These are phyloP conservation scores for Tricholoma saponaceum DNA, from an alignment of 768 basidiomycete genomes.

Conservation along the genomic window DNA sequence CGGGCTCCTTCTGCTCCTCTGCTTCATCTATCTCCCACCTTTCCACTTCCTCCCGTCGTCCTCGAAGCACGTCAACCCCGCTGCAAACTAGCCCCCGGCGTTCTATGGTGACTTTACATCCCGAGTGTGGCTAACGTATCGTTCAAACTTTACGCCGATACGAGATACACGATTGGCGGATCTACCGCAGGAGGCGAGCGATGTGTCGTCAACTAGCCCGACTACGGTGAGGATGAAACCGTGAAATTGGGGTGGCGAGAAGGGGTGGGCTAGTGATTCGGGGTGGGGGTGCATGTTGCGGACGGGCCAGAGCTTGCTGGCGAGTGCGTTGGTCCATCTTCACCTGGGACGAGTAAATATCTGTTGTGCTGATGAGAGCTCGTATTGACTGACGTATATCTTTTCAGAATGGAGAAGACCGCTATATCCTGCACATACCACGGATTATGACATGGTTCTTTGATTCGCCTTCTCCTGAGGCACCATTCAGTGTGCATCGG, in stretches of 20 bases:
- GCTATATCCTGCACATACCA: constrained; percentile 49
- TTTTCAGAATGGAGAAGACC: constrained; percentile 81
- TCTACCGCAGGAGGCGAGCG: constrained; percentile 16
- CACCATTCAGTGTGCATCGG: constrained; percentile 92
- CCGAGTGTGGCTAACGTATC: constrained; percentile 89
- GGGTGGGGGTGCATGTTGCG: constrained; percentile 94
- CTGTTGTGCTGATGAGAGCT: not conserved
- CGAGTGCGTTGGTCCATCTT: constrained; percentile 70
- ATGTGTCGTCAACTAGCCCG: constrained; percentile 27
- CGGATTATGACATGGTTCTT: constrained; percentile 93
- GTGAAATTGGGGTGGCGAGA: constrained; percentile 72
- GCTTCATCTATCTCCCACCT: constrained; percentile 18
- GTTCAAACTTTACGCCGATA: constrained; percentile 82
- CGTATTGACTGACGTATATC: not conserved
- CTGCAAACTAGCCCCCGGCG: constrained; percentile 66
- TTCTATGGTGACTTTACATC: constrained; percentile 91
- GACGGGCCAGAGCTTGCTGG: constrained; percentile 81
- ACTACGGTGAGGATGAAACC: constrained; percentile 42
- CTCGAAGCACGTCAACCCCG: constrained; percentile 28
- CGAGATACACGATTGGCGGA: constrained; percentile 49
- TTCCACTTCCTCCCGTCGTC: constrained; percentile 23
- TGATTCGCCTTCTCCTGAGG: constrained; percentile 77
- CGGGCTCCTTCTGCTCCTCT: constrained; percentile 45
- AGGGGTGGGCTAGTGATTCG: constrained; percentile 78
- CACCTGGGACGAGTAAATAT: constrained; percentile 49